Evolutionary conservation across 768 basidiomycete genomes (phyloP).

Genomic region (Exidia glandulosa): DNA sequence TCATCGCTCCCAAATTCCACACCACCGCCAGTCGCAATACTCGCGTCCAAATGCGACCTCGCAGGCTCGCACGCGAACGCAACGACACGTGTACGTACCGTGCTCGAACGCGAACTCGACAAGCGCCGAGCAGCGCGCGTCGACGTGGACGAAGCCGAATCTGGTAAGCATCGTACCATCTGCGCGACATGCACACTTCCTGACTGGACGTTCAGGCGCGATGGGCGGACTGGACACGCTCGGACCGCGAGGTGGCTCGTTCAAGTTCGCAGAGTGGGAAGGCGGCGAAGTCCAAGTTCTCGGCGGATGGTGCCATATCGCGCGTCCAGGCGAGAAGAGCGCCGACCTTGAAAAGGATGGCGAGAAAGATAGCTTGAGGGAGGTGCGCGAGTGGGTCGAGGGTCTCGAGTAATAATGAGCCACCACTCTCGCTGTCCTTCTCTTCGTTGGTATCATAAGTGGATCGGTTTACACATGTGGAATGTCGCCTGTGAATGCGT

Average conservation of each 20-base stretch:
- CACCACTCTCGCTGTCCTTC: too few species aligned
- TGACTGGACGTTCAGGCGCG: too few species aligned
- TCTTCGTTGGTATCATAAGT: too few species aligned
- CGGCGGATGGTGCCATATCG: constrained; percentile 40
- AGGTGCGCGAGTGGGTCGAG: constrained; percentile 39
- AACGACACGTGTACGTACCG: constrained; percentile 56
- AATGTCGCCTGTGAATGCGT: too few species aligned
- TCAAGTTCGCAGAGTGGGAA: constrained; percentile 75
- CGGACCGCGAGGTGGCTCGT: constrained; percentile 34
- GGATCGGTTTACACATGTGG: too few species aligned
- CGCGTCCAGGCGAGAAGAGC: constrained; percentile 19
- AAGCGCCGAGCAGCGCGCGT: constrained; percentile 61
- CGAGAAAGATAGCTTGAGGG: too few species aligned
- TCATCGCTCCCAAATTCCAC: too few species aligned
- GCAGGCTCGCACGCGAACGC: constrained; percentile 19
- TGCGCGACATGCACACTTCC: constrained; percentile 17
- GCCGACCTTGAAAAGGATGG: constrained; percentile 28
- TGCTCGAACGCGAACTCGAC: constrained; percentile 78
- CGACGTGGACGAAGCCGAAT: constrained; percentile 63
- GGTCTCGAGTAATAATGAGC: constrained; percentile 32
- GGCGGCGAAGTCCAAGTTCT: constrained; percentile 67
- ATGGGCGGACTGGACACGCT: constrained; percentile 67
- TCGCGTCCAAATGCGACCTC: neutral
- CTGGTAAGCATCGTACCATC: constrained; percentile 41
- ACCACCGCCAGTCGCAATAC: neutral